These are phyloP conservation scores for Hemileccinum impolitum DNA, from an alignment of 768 basidiomycete species.

Conservation along the genomic window DNA sequence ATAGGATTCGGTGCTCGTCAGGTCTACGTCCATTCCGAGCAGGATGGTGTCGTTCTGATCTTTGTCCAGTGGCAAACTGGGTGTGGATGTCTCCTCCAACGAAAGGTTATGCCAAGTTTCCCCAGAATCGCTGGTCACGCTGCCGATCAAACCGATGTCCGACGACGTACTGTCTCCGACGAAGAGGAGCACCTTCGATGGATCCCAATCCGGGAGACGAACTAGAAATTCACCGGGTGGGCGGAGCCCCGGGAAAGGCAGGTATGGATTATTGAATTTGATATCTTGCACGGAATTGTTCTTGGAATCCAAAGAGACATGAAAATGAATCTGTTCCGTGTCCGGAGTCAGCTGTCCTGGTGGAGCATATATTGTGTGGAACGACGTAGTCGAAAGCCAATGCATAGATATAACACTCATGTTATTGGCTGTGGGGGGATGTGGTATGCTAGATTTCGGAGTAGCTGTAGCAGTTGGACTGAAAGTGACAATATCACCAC, in stretches of 20 bases:
- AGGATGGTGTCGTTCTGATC: slow-evolving; percentile 69
- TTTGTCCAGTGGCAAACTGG: slow-evolving; percentile 65
- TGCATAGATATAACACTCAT: slow-evolving; percentile 48
- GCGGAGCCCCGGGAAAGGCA: slow-evolving; percentile 44
- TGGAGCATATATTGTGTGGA: slow-evolving; percentile 61
- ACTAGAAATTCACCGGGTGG: slow-evolving; percentile 43
- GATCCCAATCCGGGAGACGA: slow-evolving; percentile 43
- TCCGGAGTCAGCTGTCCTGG: slow-evolving; percentile 37
- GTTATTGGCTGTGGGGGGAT: slow-evolving; percentile 49
- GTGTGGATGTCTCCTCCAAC: slow-evolving; percentile 47
- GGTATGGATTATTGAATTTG: slow-evolving; percentile 37
- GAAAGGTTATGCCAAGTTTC: slow-evolving; percentile 44
- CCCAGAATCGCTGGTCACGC: slow-evolving; percentile 22
- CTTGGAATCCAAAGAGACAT: slow-evolving; percentile 42
- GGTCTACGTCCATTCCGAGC: slow-evolving; percentile 60
- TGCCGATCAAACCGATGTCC: slow-evolving; percentile 47
- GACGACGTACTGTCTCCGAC: slow-evolving; percentile 50
- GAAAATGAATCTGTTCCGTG: slow-evolving; percentile 40
- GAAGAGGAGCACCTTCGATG: slow-evolving; percentile 40
- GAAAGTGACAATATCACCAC: slow-evolving; percentile 70
- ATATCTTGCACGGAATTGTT: slow-evolving; percentile 36
- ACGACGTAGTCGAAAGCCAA: slow-evolving; percentile 70
- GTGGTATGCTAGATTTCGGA: slow-evolving; percentile 54
- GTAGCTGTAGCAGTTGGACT: slow-evolving; percentile 50
- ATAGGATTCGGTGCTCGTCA: slow-evolving; percentile 49